These are phyloP conservation scores for Ajuga chamaepitys DNA, from an alignment of 257 asterid species.

Conservation along the genomic window DNA sequence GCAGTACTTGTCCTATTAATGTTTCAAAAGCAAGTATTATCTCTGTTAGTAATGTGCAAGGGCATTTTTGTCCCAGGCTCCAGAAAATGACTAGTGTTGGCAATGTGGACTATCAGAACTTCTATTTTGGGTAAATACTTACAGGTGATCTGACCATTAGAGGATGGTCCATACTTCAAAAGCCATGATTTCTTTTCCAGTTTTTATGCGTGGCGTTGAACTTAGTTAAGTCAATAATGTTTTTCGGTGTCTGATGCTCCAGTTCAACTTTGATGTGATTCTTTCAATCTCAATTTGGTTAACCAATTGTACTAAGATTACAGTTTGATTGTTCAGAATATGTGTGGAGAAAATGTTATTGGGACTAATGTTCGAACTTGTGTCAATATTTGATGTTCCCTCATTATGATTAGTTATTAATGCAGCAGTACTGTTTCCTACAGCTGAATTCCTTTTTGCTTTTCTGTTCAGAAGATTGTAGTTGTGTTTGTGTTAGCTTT, in stretches of 20 bases:
- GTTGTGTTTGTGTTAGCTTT: neutral
- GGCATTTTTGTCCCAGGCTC: too few species aligned
- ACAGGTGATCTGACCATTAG: neutral
- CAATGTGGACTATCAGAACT: neutral
- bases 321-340: neutral
- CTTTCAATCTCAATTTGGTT: neutral
- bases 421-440: neutral
- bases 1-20: neutral
- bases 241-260: neutral
- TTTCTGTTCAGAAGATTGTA: neutral
- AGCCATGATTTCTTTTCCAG: neutral
- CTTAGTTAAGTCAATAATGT: neutral
- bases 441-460: neutral
- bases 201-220: too few species aligned
- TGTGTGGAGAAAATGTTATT: neutral
- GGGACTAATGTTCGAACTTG: neutral
- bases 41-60: neutral
- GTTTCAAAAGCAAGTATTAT: neutral
- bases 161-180: neutral
- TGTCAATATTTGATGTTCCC: neutral
- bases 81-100: neutral
- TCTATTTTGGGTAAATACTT: neutral
- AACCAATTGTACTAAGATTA: neutral
- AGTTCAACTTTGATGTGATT: neutral
- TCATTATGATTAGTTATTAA: neutral